Percentiles rank a stretch among this genome's conserved stretches.
phyloP scores from a whole-genome alignment of 148 eudicot species.

The Rhododendron ovatum region DNA sequence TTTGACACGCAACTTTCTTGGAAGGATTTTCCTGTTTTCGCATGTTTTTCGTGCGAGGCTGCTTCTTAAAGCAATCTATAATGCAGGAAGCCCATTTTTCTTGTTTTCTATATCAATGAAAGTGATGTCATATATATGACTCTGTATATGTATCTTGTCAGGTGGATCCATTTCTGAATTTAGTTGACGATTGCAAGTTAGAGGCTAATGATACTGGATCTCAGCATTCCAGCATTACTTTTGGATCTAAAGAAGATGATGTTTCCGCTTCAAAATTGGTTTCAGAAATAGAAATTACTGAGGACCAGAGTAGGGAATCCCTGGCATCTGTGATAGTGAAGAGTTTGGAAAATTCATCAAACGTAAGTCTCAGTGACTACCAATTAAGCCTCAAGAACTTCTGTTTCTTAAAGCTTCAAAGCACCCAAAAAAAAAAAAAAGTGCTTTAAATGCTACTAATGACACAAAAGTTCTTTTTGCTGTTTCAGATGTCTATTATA shows the following conservation, averaged over 20 bases:
- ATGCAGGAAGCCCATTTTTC: not conserved
- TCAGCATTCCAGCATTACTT: slow-evolving; percentile 30
- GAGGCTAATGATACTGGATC: slow-evolving; percentile 42
- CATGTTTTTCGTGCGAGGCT: not conserved
- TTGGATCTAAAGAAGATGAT: slow-evolving; percentile 88
- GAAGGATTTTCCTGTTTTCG: not conserved
- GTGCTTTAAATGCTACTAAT: not conserved
- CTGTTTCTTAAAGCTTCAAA: not conserved
- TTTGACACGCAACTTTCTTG: not conserved
- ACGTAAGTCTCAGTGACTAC: slow-evolving; percentile 29
- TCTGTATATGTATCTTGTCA: slow-evolving; percentile 20
- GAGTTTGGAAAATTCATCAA: slow-evolving; percentile 51
- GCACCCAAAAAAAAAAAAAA: not conserved
- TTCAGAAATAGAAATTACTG: slow-evolving; percentile 48
- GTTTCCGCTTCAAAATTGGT: slow-evolving; percentile 54
- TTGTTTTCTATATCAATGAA: not conserved
- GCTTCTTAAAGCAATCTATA: not conserved
- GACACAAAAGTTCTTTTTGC: slow-evolving; percentile 26
- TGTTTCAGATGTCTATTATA: slow-evolving; percentile 50
- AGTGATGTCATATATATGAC: not conserved
- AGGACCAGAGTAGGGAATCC: slow-evolving; percentile 65
- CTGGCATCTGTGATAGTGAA: slow-evolving; percentile 56
- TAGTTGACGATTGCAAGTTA: slow-evolving; percentile 87
- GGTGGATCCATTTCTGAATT: slow-evolving; percentile 76
- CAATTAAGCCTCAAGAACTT: not conserved